A percentile compares a stretch with the other conserved stretches of the same genome.
These are phyloP conservation scores for Candida maris DNA, from an alignment of 805 yeast genomes.

Conservation along the genomic window DNA sequence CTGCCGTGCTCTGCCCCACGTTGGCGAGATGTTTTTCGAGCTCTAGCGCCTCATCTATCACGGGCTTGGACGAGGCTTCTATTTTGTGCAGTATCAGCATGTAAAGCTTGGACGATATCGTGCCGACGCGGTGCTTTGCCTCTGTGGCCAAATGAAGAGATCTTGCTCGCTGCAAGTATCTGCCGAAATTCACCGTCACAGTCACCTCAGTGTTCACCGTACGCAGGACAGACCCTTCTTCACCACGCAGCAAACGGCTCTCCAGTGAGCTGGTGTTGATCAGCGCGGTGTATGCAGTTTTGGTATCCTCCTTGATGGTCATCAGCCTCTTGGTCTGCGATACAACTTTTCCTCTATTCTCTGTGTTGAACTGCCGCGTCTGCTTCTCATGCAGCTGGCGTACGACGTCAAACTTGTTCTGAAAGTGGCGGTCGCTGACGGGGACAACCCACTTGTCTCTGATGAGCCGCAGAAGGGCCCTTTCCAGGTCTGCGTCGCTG, in stretches of 20 bases:
- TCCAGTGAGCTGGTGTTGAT: conserved; percentile 11
- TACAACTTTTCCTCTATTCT: conserved; percentile 26
- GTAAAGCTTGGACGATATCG: conserved; percentile 62
- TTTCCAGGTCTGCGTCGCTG: conserved; percentile 28
- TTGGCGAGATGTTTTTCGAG: conserved; percentile 28
- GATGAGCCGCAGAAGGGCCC: conserved; percentile 42
- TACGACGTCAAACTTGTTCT: conserved; percentile 30
- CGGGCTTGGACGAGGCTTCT: conserved; percentile 52
- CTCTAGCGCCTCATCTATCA: conserved; percentile 16
- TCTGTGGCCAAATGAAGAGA: conserved; percentile 58
- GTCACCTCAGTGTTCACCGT: conserved; percentile 48
- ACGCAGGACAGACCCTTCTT: conserved; percentile 22
- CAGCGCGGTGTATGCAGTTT: conserved; percentile 24
- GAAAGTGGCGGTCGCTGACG: conserved; percentile 33
- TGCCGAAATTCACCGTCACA: conserved; percentile 57
- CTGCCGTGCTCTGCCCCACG: conserved; percentile 31
- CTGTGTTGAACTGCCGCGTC: conserved; percentile 29
- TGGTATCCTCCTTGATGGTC: conserved; percentile 60
- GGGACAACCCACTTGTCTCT: conserved; percentile 50
- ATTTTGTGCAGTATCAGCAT: conserved; percentile 50
- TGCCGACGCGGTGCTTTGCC: conserved; percentile 67
- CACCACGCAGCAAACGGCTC: conserved; percentile 10
- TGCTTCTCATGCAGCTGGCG: conserved; percentile 38
- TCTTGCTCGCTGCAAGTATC: conserved; percentile 67
- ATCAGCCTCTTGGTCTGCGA: conserved; percentile 55